These are phyloP conservation scores for Lentinula sp. DNA, from an alignment of 768 basidiomycete genomes.

Conservation along the genomic window DNA sequence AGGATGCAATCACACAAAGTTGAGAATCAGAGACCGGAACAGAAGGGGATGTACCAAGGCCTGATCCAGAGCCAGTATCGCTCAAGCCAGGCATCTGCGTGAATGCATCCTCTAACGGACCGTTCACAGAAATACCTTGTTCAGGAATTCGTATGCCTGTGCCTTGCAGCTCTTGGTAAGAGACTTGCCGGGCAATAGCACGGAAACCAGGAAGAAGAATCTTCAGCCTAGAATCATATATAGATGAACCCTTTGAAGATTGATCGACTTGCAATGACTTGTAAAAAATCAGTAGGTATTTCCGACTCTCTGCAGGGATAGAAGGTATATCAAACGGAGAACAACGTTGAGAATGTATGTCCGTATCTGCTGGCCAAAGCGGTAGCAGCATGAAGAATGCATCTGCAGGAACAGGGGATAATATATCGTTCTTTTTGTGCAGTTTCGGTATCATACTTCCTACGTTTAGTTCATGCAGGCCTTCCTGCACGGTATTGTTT, in stretches of 20 bases:
- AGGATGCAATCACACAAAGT: conserved; percentile 28
- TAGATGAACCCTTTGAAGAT: neutral
- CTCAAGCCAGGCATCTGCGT: conserved; percentile 8
- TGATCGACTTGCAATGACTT: neutral
- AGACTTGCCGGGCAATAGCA: conserved; percentile 44
- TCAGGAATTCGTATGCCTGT: conserved; percentile 44
- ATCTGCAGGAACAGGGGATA: neutral
- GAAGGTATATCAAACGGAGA: neutral
- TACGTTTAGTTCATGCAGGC: neutral
- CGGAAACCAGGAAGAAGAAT: conserved; percentile 40
- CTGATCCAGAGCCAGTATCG: neutral
- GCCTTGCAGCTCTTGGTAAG: conserved; percentile 41
- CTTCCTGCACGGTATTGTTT: neutral
- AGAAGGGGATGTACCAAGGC: neutral
- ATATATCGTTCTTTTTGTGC: conserved; percentile 1
- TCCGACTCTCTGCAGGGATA: neutral
- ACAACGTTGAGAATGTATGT: neutral
- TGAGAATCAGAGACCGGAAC: neutral
- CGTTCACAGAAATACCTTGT: conserved; percentile 37
- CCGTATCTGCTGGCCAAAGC: conserved; percentile 7
- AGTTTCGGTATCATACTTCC: neutral
- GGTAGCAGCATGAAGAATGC: conserved; percentile 5
- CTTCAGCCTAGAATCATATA: conserved; percentile 4
- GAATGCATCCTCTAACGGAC: conserved; percentile 26
- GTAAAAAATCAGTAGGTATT: conserved; percentile 2